Base-by-base conservation (phyloP, 2,329 filamentous ascomycete species). In the Phaeomoniella chlamydospora region DNA sequence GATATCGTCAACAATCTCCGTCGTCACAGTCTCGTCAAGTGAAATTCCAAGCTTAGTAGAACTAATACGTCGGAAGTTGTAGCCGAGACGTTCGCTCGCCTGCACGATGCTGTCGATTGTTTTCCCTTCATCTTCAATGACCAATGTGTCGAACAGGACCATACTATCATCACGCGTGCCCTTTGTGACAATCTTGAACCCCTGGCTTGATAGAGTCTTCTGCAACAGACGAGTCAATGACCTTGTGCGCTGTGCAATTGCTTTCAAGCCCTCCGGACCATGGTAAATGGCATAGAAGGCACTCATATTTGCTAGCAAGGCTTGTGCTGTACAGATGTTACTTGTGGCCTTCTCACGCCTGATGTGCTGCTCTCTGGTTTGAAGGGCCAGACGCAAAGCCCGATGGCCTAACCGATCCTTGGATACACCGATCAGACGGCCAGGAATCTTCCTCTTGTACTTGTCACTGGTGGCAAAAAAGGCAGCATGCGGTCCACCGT, bases 301-400 rank as follows among this genome's bases (percentile, higher is more conserved):
- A 47, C 77, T 88, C 84, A 94, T 94, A 58, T 96, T 96, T 26
- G 88, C 88, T 35, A 94, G 67, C 16, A 96, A 65, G 5, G 88
- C 88, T 60, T 96, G 88, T 1, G 88, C 87, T 2, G 88, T 96
- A 64, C 88, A 96, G 40, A 94, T 87, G 53, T 96, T 96, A 65
- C 86, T 94, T 2, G 88, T 96, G 1, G 88, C 88, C 70, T 94
- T 94, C 57, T 96, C 88, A 51, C 88, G 74, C 45, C 88, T 74
- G 54, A 96, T 94, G 56, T 96, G 88, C 64, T 96, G 88, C 62
- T 96, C 88, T 48, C 88, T 72, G 6, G 88, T 94, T 61, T 96
- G 88, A 36, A 94, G 64, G 13, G 88, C 82, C 51, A 94, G 62
- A 48, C 88, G 72, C 45, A 92, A 77, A 4, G 87, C 88, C 10